Percentiles rank a stretch among this genome's conserved stretches.
phyloP scores from a whole-genome alignment of 108 stramenopile species.

The Conticribra guillardii region DNA sequence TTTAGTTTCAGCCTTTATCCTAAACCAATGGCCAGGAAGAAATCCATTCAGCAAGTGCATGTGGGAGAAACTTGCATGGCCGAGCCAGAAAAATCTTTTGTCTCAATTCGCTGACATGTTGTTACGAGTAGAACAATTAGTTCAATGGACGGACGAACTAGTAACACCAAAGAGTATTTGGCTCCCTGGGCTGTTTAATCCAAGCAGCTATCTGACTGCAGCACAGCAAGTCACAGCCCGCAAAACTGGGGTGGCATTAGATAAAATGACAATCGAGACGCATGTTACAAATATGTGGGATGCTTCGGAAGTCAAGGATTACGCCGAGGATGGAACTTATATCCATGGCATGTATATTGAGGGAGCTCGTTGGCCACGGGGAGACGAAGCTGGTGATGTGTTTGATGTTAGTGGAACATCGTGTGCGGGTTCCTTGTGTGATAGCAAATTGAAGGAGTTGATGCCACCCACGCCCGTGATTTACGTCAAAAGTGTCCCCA shows the following conservation, averaged over 20 bases:
- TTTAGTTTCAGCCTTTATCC: constrained; percentile 54
- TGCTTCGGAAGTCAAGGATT: constrained; percentile 45
- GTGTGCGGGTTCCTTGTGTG: constrained; percentile 54
- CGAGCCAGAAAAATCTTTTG: constrained; percentile 64
- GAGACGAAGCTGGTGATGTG: constrained; percentile 51
- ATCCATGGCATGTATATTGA: constrained; percentile 81
- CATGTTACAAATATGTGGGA: constrained; percentile 68
- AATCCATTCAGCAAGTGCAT: constrained; percentile 63
- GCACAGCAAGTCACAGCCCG: constrained; percentile 82
- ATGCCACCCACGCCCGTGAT: constrained; percentile 68
- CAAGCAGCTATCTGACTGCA: constrained; percentile 77
- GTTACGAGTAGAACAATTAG: constrained; percentile 63
- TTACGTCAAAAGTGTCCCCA: constrained; percentile 74
- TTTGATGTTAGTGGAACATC: constrained; percentile 29
- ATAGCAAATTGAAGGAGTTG: constrained; percentile 76
- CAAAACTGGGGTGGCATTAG: constrained; percentile 60
- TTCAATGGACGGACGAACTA: constrained; percentile 60
- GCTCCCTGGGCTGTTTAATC: constrained; percentile 84
- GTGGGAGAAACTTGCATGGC: constrained; percentile 81
- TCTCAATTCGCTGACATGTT: constrained; percentile 74
- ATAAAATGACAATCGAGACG: constrained; percentile 81
- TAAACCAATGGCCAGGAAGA: constrained; percentile 77
- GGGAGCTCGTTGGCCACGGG: constrained; percentile 69
- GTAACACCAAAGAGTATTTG: constrained; percentile 71
- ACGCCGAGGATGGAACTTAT: constrained; percentile 69